These are phyloP conservation scores for Aspergillus sp. DNA, from an alignment of 2,329 filamentous ascomycete genomes.

Conservation along the genomic window DNA sequence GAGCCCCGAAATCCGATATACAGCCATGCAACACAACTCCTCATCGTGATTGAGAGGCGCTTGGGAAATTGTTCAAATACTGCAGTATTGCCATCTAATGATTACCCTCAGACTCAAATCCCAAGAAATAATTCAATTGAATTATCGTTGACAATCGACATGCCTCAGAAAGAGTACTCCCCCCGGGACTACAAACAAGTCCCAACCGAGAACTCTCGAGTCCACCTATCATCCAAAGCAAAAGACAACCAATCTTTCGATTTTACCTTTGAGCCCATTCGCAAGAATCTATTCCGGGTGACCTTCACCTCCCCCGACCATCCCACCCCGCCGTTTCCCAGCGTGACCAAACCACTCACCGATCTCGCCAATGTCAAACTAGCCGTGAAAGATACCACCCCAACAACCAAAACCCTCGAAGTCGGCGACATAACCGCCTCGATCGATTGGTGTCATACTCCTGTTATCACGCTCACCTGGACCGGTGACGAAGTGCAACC, in stretches of 20 bases:
- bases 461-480: constrained; percentile 53
- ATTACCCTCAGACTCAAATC: too few species aligned
- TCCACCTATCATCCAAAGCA: constrained; percentile 36
- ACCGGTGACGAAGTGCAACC: constrained; percentile 27
- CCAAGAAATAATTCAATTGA: background rate
- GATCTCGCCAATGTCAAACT: constrained; percentile 28
- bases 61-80: background rate
- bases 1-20: constrained; percentile 23
- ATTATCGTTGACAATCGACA: constrained; percentile 19
- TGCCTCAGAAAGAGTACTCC: constrained; percentile 47
- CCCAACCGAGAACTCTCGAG: constrained; percentile 16
- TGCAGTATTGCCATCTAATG: background rate
- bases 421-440: constrained; percentile 47
- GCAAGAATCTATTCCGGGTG: constrained; percentile 59
- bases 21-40: constrained; percentile 4
- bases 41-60: background rate
- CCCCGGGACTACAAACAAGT: constrained; percentile 31
- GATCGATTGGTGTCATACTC: constrained; percentile 54
- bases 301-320: constrained; percentile 59
- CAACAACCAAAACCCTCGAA: constrained; percentile 38
- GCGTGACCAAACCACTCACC: constrained; percentile 42
- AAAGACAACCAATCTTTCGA: constrained; percentile 37
- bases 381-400: constrained; percentile 22
- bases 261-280: constrained; percentile 59
- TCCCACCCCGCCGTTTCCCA: constrained; percentile 59